Base-by-base conservation (phyloP, 192 early-diverging fungal genomes). In the Podochytrium sp. region DNA sequence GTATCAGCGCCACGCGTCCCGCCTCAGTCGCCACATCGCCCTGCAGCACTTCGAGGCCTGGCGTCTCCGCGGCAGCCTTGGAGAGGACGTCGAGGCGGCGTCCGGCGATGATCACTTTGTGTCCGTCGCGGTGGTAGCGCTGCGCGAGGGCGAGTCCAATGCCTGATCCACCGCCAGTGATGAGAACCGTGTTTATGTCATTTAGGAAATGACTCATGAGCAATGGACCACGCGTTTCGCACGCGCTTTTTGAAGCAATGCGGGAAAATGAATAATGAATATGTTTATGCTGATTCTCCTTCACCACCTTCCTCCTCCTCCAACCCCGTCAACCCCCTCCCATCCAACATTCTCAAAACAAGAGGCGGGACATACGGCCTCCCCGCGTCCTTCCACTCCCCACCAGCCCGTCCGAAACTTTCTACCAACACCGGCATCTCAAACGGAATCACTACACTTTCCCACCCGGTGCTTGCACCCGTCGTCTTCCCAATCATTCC, bases 111-210 rank as follows among this genome's bases (percentile, higher is more conserved):
- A 80, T 73, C 0, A 78, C 79, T 34, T 29, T 74, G 66, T 64
- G 70, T 34, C 71, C 62, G 20, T 39, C 18, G n/a, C 39, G 33
- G 25, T 56, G 20, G 27, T 79, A 32, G 23, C 53, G 56, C 37
- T 65, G 59, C 25, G 76, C 70, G 65, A 80, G 18, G 25, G 70
- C 79, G 10, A 53, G 60, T 35, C 79, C 78, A 2, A 79, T 77
- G 41, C 78, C 78, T 37, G 75, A 47, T 2, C 27, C 78, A 23
- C 78, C 78, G 33, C 78, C 78, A 0, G 78, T 79, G 60, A 79
- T 57, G 16, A 79, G 38, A 29, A 64, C 70, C 55, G 43, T 47
- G 43, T n/a, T n/a, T n/a, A n/a, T n/a, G n/a, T n/a, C n/a, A n/a
- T n/a, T n/a, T n/a, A n/a, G n/a, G n/a, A n/a, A n/a, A n/a, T n/a